phyloP scores from a whole-genome alignment of 176 grass and related monocot genomes.

The Olyra latifolia region DNA sequence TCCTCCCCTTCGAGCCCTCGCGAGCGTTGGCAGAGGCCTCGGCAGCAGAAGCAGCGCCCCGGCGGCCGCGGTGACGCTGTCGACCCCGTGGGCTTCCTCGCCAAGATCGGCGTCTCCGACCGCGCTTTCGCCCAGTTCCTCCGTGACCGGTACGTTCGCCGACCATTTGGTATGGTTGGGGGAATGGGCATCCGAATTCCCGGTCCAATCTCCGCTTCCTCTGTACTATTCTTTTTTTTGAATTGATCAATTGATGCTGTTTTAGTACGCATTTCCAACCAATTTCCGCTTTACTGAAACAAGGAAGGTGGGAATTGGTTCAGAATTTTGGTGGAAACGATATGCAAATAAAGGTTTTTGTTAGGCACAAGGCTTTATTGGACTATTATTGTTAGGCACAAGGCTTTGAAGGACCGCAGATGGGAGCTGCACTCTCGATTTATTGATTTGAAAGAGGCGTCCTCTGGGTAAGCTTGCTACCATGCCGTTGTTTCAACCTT shows the following conservation, averaged over 20 bases:
- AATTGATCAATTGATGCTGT: neutral
- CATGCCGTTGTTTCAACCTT: neutral
- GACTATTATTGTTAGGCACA: slow-evolving; percentile 54
- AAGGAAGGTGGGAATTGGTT: neutral
- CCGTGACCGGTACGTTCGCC: slow-evolving; percentile 63
- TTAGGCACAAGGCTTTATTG: neutral
- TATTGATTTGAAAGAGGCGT: slow-evolving; percentile 81
- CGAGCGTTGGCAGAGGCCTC: slow-evolving; percentile 32
- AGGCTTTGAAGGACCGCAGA: slow-evolving; percentile 76
- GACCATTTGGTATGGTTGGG: neutral
- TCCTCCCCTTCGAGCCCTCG: slow-evolving; percentile 26
- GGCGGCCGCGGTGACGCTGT: slow-evolving; percentile 35
- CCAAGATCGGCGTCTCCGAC: slow-evolving; percentile 69
- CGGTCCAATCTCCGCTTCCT: neutral
- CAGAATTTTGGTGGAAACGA: neutral
- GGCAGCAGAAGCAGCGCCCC: slow-evolving; percentile 40
- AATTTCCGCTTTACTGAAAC: neutral
- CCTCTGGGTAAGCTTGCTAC: slow-evolving; percentile 55
- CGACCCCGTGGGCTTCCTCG: slow-evolving; percentile 78
- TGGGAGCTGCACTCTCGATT: slow-evolving; percentile 82
- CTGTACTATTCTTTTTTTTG: neutral
- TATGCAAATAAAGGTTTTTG: neutral
- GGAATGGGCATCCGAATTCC: neutral
- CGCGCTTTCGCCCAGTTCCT: slow-evolving; percentile 80
- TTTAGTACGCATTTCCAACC: neutral